These are phyloP conservation scores for Fusarium haematococcum DNA, from an alignment of 2,329 filamentous ascomycete species.

Conservation along the genomic window DNA sequence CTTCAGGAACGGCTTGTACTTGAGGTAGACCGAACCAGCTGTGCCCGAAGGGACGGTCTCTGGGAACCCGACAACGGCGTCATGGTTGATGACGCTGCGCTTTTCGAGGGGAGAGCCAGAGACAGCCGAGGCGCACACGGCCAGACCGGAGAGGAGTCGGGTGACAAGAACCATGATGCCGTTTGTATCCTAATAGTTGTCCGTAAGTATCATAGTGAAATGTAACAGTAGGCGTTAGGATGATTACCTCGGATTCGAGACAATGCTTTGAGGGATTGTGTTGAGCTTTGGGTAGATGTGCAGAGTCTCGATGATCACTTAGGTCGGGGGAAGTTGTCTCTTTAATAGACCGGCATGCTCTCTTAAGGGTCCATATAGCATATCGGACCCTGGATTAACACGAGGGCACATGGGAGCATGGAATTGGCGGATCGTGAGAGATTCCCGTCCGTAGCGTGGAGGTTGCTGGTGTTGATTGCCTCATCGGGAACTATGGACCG, in stretches of 20 bases:
- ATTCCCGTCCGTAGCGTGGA: constrained; percentile 19
- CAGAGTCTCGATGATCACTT: background rate
- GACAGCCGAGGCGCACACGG: constrained; percentile 27
- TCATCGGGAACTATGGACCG: constrained; percentile 38
- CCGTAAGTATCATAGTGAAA: background rate
- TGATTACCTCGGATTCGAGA: background rate
- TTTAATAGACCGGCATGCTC: constrained; percentile 22
- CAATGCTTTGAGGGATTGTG: background rate
- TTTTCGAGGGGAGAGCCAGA: constrained; percentile 42
- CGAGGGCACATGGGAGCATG: constrained; percentile 31
- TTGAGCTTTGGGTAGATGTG: background rate
- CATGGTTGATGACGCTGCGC: constrained; percentile 47
- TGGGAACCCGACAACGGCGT: constrained; percentile 49
- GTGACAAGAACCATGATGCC: constrained; percentile 37
- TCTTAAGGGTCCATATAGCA: constrained; percentile 22
- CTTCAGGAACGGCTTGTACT: constrained; percentile 51
- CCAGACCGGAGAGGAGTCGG: constrained; percentile 35
- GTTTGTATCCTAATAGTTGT: background rate
- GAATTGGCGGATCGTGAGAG: constrained; percentile 40
- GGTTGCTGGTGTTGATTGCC: constrained; percentile 28
- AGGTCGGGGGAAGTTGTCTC: constrained; percentile 2
- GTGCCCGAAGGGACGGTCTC: constrained; percentile 47
- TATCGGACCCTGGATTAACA: constrained; percentile 21
- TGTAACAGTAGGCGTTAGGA: no score
- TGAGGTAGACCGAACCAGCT: constrained; percentile 47